Conservation (phyloP, 345 rosid genomes). For the Barbarea vulgaris region DNA sequence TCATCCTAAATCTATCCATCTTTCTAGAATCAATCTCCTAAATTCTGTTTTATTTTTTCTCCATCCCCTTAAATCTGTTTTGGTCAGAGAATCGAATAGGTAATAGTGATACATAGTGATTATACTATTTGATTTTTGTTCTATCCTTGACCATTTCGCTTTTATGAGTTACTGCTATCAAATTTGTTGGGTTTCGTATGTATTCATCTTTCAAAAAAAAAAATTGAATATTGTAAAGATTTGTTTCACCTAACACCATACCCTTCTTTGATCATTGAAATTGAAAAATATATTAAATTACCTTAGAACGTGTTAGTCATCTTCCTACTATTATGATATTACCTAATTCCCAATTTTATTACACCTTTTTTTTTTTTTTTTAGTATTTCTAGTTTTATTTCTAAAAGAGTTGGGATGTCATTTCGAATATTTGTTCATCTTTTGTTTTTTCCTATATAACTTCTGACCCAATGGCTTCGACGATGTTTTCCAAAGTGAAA, state of each 20-base stretch:
- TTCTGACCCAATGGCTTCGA: not conserved
- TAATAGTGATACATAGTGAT: not conserved
- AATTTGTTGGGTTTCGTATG: conserved; percentile 16
- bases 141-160: conserved; percentile 15
- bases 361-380: not conserved
- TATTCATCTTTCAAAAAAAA: conserved; percentile 10
- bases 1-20: not conserved
- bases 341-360: not conserved
- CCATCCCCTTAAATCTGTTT: not conserved
- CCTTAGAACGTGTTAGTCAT: conserved; percentile 33
- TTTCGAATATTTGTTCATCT: conserved; percentile 14
- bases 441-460: conserved; percentile 4
- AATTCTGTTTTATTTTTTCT: not conserved
- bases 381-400: not conserved
- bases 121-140: conserved; percentile 5
- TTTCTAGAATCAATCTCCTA: not conserved
- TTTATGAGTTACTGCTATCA: conserved; percentile 12
- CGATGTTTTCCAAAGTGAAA: not conserved
- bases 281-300: conserved; percentile 1
- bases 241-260: conserved; percentile 32
- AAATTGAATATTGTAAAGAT: conserved; percentile 23
- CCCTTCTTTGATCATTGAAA: conserved; percentile 18
- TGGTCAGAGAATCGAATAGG: conserved; percentile 6
- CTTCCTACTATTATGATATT: conserved; percentile 12
- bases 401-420: conserved; percentile 7